Conservation (phyloP, 1,284 basidiomycete species). For the Ustilago nuda region DNA sequence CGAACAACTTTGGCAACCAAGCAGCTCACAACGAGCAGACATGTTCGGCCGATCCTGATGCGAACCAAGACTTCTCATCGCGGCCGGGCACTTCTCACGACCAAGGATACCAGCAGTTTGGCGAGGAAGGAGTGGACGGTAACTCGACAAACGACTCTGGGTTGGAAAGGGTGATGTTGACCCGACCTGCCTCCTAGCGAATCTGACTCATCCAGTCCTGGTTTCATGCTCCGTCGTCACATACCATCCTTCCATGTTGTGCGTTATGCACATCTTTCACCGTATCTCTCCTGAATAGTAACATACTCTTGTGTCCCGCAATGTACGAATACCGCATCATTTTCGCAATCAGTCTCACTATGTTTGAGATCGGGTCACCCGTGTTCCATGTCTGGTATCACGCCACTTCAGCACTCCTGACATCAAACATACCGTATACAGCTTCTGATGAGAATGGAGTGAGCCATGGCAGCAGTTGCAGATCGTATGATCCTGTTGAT, state of each 20-base stretch:
- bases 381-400: background rate
- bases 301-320: constrained; percentile 3
- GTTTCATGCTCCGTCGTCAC: background rate
- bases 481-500: background rate
- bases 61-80: constrained; percentile 18
- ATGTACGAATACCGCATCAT: constrained; percentile 18
- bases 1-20: constrained; percentile 5
- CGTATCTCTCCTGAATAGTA: background rate
- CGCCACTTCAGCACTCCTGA: background rate
- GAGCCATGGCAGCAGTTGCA: background rate
- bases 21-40: constrained; percentile 11
- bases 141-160: constrained; percentile 12
- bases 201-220: background rate
- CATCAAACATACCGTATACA: background rate
- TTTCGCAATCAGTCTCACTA: constrained; percentile 4
- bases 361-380: background rate
- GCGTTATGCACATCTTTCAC: background rate
- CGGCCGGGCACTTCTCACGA: constrained; percentile 41
- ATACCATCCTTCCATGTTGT: background rate
- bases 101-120: constrained; percentile 28
- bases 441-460: background rate
- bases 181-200: constrained; percentile 17
- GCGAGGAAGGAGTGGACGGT: constrained; percentile 13
- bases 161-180: constrained; percentile 44
- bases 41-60: constrained; percentile 23